A percentile compares a stretch with the other conserved stretches of the same genome.
phyloP scores from a whole-genome alignment of 2,329 filamentous ascomycete species.

The Daldinia sp. region DNA sequence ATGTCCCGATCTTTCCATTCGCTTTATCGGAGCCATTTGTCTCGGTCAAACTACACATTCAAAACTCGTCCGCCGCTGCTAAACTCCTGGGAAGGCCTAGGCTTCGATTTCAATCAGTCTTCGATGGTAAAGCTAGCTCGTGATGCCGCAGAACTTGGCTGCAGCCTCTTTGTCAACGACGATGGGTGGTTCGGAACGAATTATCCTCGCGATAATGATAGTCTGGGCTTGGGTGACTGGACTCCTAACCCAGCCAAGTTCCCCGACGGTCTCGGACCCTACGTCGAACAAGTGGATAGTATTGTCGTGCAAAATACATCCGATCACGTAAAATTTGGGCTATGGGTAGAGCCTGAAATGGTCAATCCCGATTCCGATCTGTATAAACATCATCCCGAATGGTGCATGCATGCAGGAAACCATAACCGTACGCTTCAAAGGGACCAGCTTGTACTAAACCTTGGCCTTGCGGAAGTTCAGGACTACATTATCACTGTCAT shows the following conservation, averaged over 20 bases:
- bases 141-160: slow-evolving; percentile 65
- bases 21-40: slow-evolving; percentile 67
- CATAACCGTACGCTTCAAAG: slow-evolving; percentile 65
- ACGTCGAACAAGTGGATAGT: slow-evolving; percentile 60
- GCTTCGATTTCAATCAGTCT: slow-evolving; percentile 65
- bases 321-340: slow-evolving; percentile 64
- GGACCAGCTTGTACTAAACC: slow-evolving; percentile 68
- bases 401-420: slow-evolving; percentile 65
- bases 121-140: slow-evolving; percentile 63
- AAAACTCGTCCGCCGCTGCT: slow-evolving; percentile 61
- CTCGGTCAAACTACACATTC: slow-evolving; percentile 61
- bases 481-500: slow-evolving; percentile 67
- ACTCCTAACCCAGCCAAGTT: slow-evolving; percentile 65
- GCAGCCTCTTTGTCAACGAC: slow-evolving; percentile 70
- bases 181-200: slow-evolving; percentile 74
- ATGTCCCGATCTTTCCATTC: slow-evolving; percentile 70
- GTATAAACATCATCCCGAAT: slow-evolving; percentile 69
- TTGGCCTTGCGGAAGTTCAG: slow-evolving; percentile 68
- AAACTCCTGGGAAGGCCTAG: slow-evolving; percentile 72
- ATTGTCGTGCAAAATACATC: slow-evolving; percentile 58
- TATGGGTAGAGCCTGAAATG: slow-evolving; percentile 76
- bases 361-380: slow-evolving; percentile 68
- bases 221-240: slow-evolving; percentile 70
- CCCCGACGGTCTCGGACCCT: slow-evolving; percentile 61
- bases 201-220: slow-evolving; percentile 65